Percentiles rank a stretch among this genome's conserved stretches.
Evolutionary conservation across 1,139 yeast genomes (phyloP).

Genomic region (Kodamaea fungicola): DNA sequence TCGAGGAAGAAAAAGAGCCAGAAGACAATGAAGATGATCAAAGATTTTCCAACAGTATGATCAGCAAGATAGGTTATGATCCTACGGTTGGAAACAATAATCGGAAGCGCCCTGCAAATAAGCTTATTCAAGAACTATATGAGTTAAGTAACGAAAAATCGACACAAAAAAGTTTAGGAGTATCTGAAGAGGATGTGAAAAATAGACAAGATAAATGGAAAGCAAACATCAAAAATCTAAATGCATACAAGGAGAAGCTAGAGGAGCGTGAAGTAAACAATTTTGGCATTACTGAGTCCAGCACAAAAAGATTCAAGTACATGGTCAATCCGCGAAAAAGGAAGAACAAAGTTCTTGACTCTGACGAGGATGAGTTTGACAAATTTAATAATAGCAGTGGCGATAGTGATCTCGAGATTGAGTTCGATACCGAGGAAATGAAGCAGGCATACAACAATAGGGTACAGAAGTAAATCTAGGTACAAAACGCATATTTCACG

Average conservation of each 20-base stretch:
- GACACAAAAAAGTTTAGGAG: constrained; percentile 15
- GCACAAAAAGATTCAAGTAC: constrained; percentile 5
- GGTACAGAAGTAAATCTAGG: constrained; percentile 1
- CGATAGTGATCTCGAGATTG: constrained; percentile 19
- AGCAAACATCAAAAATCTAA: constrained; percentile 15
- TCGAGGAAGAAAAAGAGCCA: constrained; percentile 11
- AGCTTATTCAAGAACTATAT: constrained; percentile 21
- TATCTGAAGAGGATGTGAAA: constrained; percentile 18
- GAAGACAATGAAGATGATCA: constrained; percentile 9
- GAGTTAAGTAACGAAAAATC: constrained; percentile 20
- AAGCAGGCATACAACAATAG: constrained; percentile 12
- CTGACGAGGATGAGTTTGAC: constrained; percentile 7
- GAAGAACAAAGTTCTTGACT: constrained; percentile 9
- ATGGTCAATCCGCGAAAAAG: constrained; percentile 6
- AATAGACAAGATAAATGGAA: constrained; percentile 21
- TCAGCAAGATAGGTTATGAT: constrained; percentile 49
- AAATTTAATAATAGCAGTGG: constrained; percentile 1
- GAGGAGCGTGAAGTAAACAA: not conserved
- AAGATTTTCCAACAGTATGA: constrained; percentile 33
- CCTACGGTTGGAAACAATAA: constrained; percentile 30
- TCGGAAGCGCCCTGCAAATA: constrained; percentile 12
- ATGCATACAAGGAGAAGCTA: constrained; percentile 13
- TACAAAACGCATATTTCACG: not conserved
- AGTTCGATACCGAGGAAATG: constrained; percentile 16
- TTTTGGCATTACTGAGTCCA: not conserved